phyloP scores from a whole-genome alignment of 2,329 filamentous ascomycete genomes.

The Beauveria pseudobassiana region DNA sequence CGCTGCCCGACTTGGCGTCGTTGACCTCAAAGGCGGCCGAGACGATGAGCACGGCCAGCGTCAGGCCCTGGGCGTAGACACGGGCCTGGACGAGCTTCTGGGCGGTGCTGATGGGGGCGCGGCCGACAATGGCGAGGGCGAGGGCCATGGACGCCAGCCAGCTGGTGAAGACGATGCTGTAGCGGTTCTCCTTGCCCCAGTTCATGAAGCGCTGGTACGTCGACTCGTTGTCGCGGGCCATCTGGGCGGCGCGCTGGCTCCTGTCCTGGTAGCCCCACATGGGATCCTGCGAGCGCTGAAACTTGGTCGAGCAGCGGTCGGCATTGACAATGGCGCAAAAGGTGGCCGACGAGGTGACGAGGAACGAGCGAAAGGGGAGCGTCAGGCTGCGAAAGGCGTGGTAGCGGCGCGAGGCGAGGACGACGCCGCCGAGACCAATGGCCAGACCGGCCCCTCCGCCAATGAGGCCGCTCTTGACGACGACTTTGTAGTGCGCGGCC shows the following conservation, averaged over 20 bases:
- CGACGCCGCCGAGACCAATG: conserved; percentile 59
- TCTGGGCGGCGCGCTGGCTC: conserved; percentile 46
- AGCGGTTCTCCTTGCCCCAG: conserved; percentile 75
- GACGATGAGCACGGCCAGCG: conserved; percentile 74
- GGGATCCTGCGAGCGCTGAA: conserved; percentile 63
- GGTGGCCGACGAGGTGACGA: conserved; percentile 73
- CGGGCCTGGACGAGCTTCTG: conserved; percentile 93
- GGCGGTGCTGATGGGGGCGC: conserved; percentile 62
- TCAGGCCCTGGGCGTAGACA: conserved; percentile 88
- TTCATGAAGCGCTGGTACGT: conserved; percentile 54
- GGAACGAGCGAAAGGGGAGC: conserved; percentile 83
- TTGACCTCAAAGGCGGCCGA: conserved; percentile 72
- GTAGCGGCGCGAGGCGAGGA: conserved; percentile 63
- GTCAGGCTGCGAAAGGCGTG: conserved; percentile 74
- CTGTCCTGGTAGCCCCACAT: conserved; percentile 59
- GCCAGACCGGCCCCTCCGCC: conserved; percentile 64
- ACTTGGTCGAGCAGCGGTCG: conserved; percentile 59
- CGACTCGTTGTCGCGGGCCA: conserved; percentile 49
- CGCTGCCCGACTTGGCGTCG: conserved; percentile 69
- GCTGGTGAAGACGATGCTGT: conserved; percentile 72
- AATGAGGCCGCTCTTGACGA: conserved; percentile 69
- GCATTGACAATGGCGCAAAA: conserved; percentile 85
- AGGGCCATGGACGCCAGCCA: conserved; percentile 77
- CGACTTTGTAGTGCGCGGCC: conserved; percentile 70
- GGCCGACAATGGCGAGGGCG: conserved; percentile 67